Percentiles rank a stretch among this genome's conserved stretches.
These are phyloP conservation scores for Cucurbita maxima DNA, from an alignment of 306 rosid species.

Conservation along the genomic window DNA sequence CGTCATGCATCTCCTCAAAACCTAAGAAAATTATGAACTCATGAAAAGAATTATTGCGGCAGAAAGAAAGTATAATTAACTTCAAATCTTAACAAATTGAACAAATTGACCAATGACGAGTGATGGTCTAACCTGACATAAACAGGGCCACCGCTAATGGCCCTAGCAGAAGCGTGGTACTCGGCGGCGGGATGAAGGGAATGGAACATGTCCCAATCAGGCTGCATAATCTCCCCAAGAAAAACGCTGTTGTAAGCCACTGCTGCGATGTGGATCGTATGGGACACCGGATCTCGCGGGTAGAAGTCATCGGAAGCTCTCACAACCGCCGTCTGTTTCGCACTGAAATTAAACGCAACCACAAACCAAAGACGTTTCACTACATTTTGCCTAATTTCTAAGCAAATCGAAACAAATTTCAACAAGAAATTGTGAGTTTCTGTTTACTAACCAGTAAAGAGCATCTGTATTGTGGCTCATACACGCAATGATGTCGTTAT, in stretches of 20 bases:
- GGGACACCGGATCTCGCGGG: slow-evolving; percentile 71
- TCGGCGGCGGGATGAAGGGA: slow-evolving; percentile 74
- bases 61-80: not conserved
- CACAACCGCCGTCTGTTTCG: slow-evolving; percentile 66
- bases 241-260: slow-evolving; percentile 84
- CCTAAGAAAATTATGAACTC: not conserved
- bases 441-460: slow-evolving; percentile 35
- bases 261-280: slow-evolving; percentile 76
- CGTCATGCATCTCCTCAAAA: too few relatives aligned
- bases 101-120: not conserved
- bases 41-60: not conserved
- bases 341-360: slow-evolving; percentile 14
- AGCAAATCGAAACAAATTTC: not conserved
- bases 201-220: slow-evolving; percentile 98
- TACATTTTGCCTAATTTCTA: not conserved
- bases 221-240: slow-evolving; percentile 82
- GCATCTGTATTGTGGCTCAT: slow-evolving; percentile 96
- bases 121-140: slow-evolving; percentile 35
- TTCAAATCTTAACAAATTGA: not conserved
- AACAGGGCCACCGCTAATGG: slow-evolving; percentile 85
- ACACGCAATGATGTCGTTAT: slow-evolving; percentile 78
- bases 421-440: not conserved
- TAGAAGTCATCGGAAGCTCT: slow-evolving; percentile 86
- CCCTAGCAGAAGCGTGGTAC: slow-evolving; percentile 84
- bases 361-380: not conserved